A percentile compares a stretch with the other conserved stretches of the same genome.
phyloP scores from a whole-genome alignment of 805 yeast species.

The Priceomyces fermenticarens region DNA sequence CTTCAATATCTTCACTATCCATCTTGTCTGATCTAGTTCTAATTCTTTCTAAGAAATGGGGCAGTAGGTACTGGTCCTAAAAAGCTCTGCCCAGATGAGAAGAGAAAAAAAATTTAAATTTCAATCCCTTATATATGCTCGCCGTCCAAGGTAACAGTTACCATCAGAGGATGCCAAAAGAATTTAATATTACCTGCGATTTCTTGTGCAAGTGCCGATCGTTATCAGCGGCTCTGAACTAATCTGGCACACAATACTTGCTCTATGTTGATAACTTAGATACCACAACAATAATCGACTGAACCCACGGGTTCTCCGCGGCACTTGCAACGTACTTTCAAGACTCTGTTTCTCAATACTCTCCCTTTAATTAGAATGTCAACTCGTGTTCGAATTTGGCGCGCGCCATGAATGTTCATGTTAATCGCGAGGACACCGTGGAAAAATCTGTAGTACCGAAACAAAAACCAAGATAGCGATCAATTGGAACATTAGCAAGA shows the following conservation, averaged over 20 bases:
- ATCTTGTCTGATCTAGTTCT: slow-evolving; percentile 5
- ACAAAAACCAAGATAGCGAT: neutral
- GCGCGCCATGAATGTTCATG: neutral
- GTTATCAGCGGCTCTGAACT: too few species aligned
- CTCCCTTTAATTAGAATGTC: neutral
- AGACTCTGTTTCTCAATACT: too few species aligned
- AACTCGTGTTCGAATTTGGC: neutral
- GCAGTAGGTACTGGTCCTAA: neutral
- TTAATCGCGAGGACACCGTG: slow-evolving; percentile 2
- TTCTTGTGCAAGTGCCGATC: too few species aligned
- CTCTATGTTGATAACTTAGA: too few species aligned
- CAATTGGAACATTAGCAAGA: neutral
- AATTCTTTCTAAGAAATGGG: slow-evolving; percentile 1
- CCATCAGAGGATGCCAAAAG: too few species aligned
- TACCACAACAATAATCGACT: too few species aligned
- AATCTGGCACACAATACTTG: too few species aligned
- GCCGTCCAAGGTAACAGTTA: too few species aligned
- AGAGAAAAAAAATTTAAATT: neutral
- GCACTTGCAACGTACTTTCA: too few species aligned
- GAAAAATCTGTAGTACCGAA: neutral
- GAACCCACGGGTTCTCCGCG: too few species aligned
- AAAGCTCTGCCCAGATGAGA: neutral
- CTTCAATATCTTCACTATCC: slow-evolving; percentile 21
- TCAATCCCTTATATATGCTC: too few species aligned
- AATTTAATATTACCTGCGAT: too few species aligned